A percentile compares a stretch with the other conserved stretches of the same genome.
Conservation (phyloP, 2,329 filamentous ascomycete species). For the Didymosphaeria variabile region DNA sequence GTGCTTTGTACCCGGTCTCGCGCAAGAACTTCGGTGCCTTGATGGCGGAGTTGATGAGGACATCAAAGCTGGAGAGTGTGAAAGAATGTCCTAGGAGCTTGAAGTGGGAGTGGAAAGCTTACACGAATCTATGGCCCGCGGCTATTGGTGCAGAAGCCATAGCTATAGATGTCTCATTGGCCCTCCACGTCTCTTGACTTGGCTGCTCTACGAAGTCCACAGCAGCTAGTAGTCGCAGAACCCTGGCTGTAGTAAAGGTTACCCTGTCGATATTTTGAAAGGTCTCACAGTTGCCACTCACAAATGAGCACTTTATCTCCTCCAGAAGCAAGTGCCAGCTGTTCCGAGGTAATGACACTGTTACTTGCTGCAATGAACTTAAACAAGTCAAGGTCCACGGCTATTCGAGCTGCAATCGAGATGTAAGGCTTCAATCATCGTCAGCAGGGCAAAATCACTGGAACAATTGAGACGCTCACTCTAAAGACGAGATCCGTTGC, state of each 20-base stretch:
- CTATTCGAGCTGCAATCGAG: slow-evolving; percentile 19
- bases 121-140: slow-evolving; percentile 25
- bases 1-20: slow-evolving; percentile 19
- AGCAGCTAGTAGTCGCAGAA: slow-evolving; percentile 23
- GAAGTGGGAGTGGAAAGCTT: not conserved
- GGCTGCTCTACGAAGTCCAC: slow-evolving; percentile 19
- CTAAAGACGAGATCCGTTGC: slow-evolving; percentile 23
- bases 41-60: slow-evolving; percentile 18
- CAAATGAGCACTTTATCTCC: slow-evolving; percentile 22
- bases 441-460: not conserved
- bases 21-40: slow-evolving; percentile 22
- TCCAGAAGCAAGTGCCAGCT: slow-evolving; percentile 5
- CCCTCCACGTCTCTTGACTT: slow-evolving; percentile 13
- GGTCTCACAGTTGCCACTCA: not conserved
- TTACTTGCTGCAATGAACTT: slow-evolving; percentile 10
- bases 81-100: not conserved
- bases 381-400: slow-evolving; percentile 23
- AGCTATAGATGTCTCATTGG: slow-evolving; percentile 24
- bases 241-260: slow-evolving; percentile 14
- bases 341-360: slow-evolving; percentile 28
- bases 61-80: slow-evolving; percentile 14
- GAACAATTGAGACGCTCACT: not conserved
- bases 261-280: not conserved
- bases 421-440: slow-evolving; percentile 5
- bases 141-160: slow-evolving; percentile 21